phyloP scores from a whole-genome alignment of 805 yeast genomes.

The Ogataea minuta region DNA sequence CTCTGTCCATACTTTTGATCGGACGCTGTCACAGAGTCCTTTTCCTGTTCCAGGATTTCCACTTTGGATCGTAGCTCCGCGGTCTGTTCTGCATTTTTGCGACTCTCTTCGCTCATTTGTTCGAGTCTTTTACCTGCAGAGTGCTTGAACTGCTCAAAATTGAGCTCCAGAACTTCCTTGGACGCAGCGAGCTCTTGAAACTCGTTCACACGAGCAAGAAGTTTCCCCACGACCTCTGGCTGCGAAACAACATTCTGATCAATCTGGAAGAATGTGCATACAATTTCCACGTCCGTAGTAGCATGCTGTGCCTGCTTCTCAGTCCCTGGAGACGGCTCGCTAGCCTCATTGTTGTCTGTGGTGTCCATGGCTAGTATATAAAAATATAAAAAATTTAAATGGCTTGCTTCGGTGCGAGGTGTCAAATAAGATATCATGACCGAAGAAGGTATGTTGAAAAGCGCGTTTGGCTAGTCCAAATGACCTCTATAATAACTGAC shows the following conservation, averaged over 20 bases:
- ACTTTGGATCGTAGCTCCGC: slow-evolving; percentile 24
- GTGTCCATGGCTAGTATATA: slow-evolving; percentile 5
- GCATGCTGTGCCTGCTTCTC: background rate
- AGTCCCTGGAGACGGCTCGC: background rate
- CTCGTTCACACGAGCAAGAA: slow-evolving; percentile 34
- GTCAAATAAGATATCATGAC: slow-evolving; percentile 3
- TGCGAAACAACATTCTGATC: slow-evolving; percentile 24
- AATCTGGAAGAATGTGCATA: slow-evolving; percentile 37
- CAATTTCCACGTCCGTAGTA: slow-evolving; percentile 12
- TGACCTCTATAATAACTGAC: slow-evolving; percentile 9
- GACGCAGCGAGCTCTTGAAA: slow-evolving; percentile 38
- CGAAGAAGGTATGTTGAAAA: slow-evolving; percentile 11
- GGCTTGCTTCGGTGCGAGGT: slow-evolving; percentile 10
- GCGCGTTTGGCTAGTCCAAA: background rate
- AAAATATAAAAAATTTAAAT: slow-evolving; percentile 2
- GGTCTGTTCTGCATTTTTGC: slow-evolving; percentile 24
- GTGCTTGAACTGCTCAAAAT: slow-evolving; percentile 41
- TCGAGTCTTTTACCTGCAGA: slow-evolving; percentile 34
- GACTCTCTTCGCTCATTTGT: slow-evolving; percentile 31
- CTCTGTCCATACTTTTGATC: background rate
- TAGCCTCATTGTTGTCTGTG: slow-evolving; percentile 3
- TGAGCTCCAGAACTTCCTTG: slow-evolving; percentile 36
- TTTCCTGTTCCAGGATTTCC: slow-evolving; percentile 20
- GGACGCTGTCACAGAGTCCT: slow-evolving; percentile 17
- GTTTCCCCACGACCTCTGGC: slow-evolving; percentile 27